Base-by-base conservation (phyloP, 2,329 filamentous ascomycete species). In the Aspergillus hiratsukae region DNA sequence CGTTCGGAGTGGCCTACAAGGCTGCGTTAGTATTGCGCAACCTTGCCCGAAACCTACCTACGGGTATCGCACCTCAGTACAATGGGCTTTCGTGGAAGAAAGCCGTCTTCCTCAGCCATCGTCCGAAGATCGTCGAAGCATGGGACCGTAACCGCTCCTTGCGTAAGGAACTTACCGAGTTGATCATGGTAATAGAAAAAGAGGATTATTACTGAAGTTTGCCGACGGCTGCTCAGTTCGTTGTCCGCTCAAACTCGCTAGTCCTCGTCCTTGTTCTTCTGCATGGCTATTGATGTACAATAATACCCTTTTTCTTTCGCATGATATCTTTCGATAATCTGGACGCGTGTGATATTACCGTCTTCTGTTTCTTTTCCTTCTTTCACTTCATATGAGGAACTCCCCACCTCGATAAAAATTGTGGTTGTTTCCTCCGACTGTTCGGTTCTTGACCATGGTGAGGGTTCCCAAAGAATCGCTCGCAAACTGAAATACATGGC, bases 1-100 rank as follows among this genome's bases (percentile, higher is more conserved):
- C 78, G 3, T 65, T 72, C 51, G 78, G 78, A 10, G 69, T 79
- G 17, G 74, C 78, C 21, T 78, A 78, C 65, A 78, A 78, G 61
- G 75, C 76, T 28, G 71, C 75, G 6, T 64, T 80, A 48, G 72
- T 80, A 3, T 59, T 80, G 61, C 74, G 77, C 45, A 80, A 80
- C 51, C 67, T 80, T 28, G 74, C 76, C 9, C 66, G 74, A 9
- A 76, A 77, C 57, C 66, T 77, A 3, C 74, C 75, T 0, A 68
- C 67, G 50, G 68, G 68, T 2, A 65, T 64, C 11, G 64, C 69
- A 0, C 61, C 66, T 0, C 61, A 66, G 51, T 66, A 69, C 35
- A 63, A 68, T 19, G 64, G 65, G 4, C 62, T 74, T 41, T 66
- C 72, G 4, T 75, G 73, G 72, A 75, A 73, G 60, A 71, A 74